Evolutionary conservation across 371 early-diverging fungal species (phyloP).

Genomic region (Mucor piriformis): DNA sequence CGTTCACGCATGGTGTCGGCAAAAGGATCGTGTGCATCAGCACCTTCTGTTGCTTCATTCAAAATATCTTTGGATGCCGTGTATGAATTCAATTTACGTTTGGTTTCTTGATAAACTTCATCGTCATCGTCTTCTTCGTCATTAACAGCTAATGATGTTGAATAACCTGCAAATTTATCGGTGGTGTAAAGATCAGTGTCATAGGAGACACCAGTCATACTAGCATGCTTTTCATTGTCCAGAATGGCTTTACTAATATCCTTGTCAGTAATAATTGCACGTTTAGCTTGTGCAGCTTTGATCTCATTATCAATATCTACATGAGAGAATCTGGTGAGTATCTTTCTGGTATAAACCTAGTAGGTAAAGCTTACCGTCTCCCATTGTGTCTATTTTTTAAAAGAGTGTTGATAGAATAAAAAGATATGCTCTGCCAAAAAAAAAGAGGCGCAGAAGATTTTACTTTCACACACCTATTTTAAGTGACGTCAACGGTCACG

Average conservation of each 20-base stretch:
- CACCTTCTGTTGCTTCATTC: conserved; percentile 61
- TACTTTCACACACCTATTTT: not conserved
- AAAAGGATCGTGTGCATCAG: conserved; percentile 75
- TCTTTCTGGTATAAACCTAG: too few species aligned
- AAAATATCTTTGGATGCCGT: conserved; percentile 84
- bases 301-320: conserved; percentile 71
- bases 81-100: conserved; percentile 65
- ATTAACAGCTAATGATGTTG: conserved; percentile 63
- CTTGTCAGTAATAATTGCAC: conserved; percentile 43
- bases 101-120: conserved; percentile 49
- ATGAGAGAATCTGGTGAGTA: too few species aligned
- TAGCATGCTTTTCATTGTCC: conserved; percentile 57
- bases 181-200: conserved; percentile 82
- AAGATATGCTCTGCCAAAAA: too few species aligned
- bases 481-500: not conserved
- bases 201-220: conserved; percentile 63
- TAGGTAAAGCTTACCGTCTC: conserved; percentile 7
- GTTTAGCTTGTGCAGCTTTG: conserved; percentile 61
- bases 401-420: not conserved
- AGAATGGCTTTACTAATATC: conserved; percentile 46
- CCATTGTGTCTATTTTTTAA: not conserved
- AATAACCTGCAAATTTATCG: conserved; percentile 77
- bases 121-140: conserved; percentile 60
- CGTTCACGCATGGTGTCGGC: conserved; percentile 53
- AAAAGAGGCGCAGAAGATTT: conserved; percentile 1